Evolutionary conservation across 345 rosid species (phyloP).

Genomic region (Aquilaria sinensis): DNA sequence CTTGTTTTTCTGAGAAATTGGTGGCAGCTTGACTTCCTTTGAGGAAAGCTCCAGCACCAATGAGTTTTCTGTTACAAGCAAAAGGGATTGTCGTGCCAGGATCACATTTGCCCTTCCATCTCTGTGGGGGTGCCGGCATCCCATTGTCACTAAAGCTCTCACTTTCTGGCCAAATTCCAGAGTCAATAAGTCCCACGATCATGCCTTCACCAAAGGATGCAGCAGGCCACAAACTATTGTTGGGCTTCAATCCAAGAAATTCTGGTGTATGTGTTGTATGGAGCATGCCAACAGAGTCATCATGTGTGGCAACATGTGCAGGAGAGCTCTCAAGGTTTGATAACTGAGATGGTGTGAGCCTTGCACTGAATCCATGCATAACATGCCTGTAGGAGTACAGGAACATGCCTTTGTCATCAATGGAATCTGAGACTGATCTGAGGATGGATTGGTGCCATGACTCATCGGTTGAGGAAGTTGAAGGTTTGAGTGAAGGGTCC

Average conservation of each 20-base stretch:
- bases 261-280: slow-evolving; percentile 30
- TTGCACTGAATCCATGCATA: slow-evolving; percentile 8
- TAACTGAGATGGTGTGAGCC: slow-evolving; percentile 7
- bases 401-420: not conserved
- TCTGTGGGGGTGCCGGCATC: slow-evolving; percentile 43
- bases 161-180: slow-evolving; percentile 47
- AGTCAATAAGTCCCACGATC: slow-evolving; percentile 36
- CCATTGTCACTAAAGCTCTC: slow-evolving; percentile 42
- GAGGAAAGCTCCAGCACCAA: slow-evolving; percentile 26
- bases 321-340: slow-evolving; percentile 2
- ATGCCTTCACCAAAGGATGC: slow-evolving; percentile 20
- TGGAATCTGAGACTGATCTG: slow-evolving; percentile 10
- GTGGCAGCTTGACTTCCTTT: slow-evolving; percentile 1
- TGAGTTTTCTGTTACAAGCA: slow-evolving; percentile 39
- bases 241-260: slow-evolving; percentile 31
- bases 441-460: slow-evolving; percentile 27
- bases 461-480: slow-evolving; percentile 20
- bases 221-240: slow-evolving; percentile 26
- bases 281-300: slow-evolving; percentile 29
- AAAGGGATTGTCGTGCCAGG: slow-evolving; percentile 31
- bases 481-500: slow-evolving; percentile 22
- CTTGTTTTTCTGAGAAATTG: not conserved
- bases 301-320: slow-evolving; percentile 3
- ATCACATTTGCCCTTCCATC: slow-evolving; percentile 39
- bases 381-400: slow-evolving; percentile 4